Base-by-base conservation (phyloP, 1,284 basidiomycete species). In the Neonothopanus nambi region DNA sequence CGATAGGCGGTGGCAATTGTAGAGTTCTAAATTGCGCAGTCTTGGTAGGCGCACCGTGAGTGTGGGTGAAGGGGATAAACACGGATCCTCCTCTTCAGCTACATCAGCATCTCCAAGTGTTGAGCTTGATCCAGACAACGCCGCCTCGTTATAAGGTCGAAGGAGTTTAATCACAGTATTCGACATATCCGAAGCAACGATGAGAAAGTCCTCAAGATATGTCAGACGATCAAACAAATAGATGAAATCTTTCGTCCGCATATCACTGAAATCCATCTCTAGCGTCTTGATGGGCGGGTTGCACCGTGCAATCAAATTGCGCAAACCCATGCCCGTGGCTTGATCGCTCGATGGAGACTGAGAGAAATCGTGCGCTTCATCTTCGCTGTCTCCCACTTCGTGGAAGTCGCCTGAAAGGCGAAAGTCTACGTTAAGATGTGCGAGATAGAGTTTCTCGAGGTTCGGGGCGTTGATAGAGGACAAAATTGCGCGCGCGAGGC, bases 161-260 rank as follows among this genome's bases (percentile, higher is more conserved):
- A 89, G 70, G 57, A 87, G 69, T 24, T 67, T 67, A 36, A 89
- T 72, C 54, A 89, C 88, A 42, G 72, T 79, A 68, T 90, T 76
- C 24, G 85, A 85, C 87, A 90, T 87, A 65, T 90, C 88, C 8
- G 85, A 88, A 17, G 84, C 88, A 56, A 84, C 81, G 61, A 90
- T 88, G 48, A 77, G 73, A 64, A 90, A 90, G 48, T 81, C 77
- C 61, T 79, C 77, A 47, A 90, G 70, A 26, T 65, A 54, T 0
- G 65, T 62, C 17, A 88, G 69, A 37, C 74, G 70, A 54, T 80
- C 77, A 58, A 90, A 90, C 42, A 82, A 70, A 72, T 81, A 87
- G 35, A 62, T 63, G 63, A 90, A 90, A 64, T 90, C 87, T 67
- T 89, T 89, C 44, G 86, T 89, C 39, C 87, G 81, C 79, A 89